These are phyloP conservation scores for Suillus discolor DNA, from an alignment of 768 basidiomycete genomes.

Conservation along the genomic window DNA sequence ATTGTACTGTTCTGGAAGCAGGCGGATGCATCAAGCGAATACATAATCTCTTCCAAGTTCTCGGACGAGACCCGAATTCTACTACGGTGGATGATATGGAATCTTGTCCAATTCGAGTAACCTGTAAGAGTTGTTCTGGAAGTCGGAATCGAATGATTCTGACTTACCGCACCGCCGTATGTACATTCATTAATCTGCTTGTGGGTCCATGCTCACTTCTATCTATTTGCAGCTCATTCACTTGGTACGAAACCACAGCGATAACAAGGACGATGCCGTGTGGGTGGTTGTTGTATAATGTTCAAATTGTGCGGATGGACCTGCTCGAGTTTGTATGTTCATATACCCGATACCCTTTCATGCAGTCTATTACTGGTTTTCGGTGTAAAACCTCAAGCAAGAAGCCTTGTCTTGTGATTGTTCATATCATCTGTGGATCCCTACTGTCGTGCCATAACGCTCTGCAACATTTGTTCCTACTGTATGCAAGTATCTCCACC, in stretches of 20 bases:
- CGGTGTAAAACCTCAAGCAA: not conserved
- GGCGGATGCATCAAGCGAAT: not conserved
- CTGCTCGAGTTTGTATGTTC: not conserved
- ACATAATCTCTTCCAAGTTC: not conserved
- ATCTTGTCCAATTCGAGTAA: slow-evolving; percentile 5
- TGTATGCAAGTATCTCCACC: not conserved
- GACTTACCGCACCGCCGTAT: not conserved
- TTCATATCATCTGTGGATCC: not conserved
- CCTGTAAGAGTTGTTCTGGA: slow-evolving; percentile 4
- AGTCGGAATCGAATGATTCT: slow-evolving; percentile 2
- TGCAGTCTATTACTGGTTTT: not conserved
- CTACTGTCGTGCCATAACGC: not conserved
- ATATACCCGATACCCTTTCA: not conserved
- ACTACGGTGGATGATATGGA: not conserved
- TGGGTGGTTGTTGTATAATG: not conserved
- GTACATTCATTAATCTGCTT: not conserved
- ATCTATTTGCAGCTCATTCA: not conserved
- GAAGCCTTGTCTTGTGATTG: not conserved
- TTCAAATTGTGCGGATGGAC: not conserved
- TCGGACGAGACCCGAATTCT: slow-evolving; percentile 4
- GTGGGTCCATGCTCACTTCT: not conserved
- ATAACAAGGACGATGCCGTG: not conserved
- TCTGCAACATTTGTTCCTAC: not conserved
- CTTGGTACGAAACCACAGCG: slow-evolving; percentile 4
- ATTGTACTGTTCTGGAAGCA: slow-evolving; percentile 2